Evolutionary conservation across 2,329 filamentous ascomycete species (phyloP).

Genomic region (Monilinia aucupariae): DNA sequence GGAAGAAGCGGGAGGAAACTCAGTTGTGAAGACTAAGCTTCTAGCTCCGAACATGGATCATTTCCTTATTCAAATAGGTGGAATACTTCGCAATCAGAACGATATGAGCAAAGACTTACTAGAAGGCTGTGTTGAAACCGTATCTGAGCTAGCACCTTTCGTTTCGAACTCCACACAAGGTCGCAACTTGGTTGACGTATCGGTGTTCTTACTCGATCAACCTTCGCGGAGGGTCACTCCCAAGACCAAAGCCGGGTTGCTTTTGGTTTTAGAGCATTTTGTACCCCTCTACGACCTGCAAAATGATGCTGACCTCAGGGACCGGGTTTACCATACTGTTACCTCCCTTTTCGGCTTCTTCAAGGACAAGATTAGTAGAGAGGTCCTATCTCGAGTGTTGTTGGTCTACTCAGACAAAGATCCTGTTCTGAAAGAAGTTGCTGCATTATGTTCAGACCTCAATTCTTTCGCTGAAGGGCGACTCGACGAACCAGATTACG

Average conservation of each 20-base stretch:
- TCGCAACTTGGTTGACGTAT: conserved; percentile 72
- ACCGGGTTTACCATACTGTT: conserved; percentile 65
- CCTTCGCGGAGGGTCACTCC: conserved; percentile 79
- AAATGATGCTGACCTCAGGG: conserved; percentile 52
- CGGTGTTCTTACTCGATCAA: conserved; percentile 75
- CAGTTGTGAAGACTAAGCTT: conserved; percentile 50
- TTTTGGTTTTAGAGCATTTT: conserved; percentile 77
- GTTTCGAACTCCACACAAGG: conserved; percentile 65
- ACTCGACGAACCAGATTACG: conserved; percentile 84
- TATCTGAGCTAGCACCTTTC: conserved; percentile 69
- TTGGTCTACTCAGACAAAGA: conserved; percentile 63
- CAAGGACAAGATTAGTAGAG: conserved; percentile 71
- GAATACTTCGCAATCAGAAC: conserved; percentile 54
- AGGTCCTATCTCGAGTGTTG: conserved; percentile 68
- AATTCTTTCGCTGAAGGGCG: conserved; percentile 71
- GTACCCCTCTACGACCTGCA: conserved; percentile 58
- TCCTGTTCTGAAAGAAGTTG: conserved; percentile 54
- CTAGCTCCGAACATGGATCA: conserved; percentile 52
- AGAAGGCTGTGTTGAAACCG: conserved; percentile 69
- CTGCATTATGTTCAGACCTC: conserved; percentile 67
- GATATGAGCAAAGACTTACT: conserved; percentile 67
- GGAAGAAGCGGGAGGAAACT: conserved; percentile 45
- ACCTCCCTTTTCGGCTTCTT: conserved; percentile 87
- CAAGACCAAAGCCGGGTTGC: conserved; percentile 72
- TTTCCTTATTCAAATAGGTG: conserved; percentile 62